Base-by-base conservation (phyloP, 805 yeast genomes). In the Candida dendrica region DNA sequence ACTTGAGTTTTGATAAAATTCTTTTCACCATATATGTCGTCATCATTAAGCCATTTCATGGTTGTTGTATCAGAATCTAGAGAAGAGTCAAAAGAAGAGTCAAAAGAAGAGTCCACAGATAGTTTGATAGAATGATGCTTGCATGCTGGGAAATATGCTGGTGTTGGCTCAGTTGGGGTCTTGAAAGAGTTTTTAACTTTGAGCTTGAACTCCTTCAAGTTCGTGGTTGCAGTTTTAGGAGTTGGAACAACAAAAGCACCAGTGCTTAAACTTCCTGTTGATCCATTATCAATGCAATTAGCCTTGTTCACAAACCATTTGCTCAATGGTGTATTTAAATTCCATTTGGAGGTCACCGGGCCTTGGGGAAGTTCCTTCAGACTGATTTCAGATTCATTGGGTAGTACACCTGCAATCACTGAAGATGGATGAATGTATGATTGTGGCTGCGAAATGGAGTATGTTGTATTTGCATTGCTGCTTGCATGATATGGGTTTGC, bases 321-420 rank as follows among this genome's bases (percentile, higher is more conserved):
- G 27, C 56, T 53, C 32, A 56, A 34, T 14, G 61, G 61, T 3
- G 59, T 50, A 38, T 46, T 52, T 34, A 54, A 24, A 34, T 41
- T 46, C 59, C 57, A 54, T 9, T 43, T 54, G 11, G 40, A 22
- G 20, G 34, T 37, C 5, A 38, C 40, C 2, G 45, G 38, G 2
- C 42, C 43, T 3, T 39, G 37, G 3, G 29, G 47, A 2, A 53
- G 50, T 7, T 46, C 51, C 32, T 52, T 48, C 29, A 53, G 33
- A 15, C 57, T 51, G 6, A 42, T 32, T 35, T 50, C 50, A 3
- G 56, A 52, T 31, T 34, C 37, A 19, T 35, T 36, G 18, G 36
- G 29, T 19, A 7, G 5, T 1, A 19, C 15, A 10, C 31, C 14
- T 22, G 17, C 8, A 17, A n/a, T 32, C 6, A 17, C 15, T 27